A percentile compares a stretch with the other conserved stretches of the same genome.
Conservation (phyloP, 371 early-diverging fungal species). For the Capillidium heterosporum region DNA sequence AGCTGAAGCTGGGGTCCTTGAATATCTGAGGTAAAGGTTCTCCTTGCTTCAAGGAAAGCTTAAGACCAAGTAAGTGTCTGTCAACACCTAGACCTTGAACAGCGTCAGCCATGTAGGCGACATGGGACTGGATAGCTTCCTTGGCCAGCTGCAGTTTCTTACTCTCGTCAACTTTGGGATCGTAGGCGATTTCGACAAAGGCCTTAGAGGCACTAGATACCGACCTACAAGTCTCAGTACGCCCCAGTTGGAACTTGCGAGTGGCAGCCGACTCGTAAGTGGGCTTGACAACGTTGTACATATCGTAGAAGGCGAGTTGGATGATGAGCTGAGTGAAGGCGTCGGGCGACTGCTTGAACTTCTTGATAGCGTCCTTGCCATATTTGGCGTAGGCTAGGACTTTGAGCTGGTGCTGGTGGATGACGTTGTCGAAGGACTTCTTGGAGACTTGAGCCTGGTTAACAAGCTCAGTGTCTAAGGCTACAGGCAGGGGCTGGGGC, state of each 20-base stretch:
- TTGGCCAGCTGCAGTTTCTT: slow-evolving; percentile 51
- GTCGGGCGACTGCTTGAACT: slow-evolving; percentile 72
- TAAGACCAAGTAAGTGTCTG: slow-evolving; percentile 71
- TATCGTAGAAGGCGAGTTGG: slow-evolving; percentile 89
- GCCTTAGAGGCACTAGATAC: slow-evolving; percentile 62
- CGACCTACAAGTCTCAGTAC: slow-evolving; percentile 89
- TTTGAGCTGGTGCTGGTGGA: slow-evolving; percentile 58
- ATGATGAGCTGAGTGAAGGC: slow-evolving; percentile 90
- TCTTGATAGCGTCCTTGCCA: slow-evolving; percentile 85
- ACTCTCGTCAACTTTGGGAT: slow-evolving; percentile 21
- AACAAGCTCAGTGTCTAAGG: slow-evolving; percentile 26
- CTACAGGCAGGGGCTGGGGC: slow-evolving; percentile 51
- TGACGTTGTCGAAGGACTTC: slow-evolving; percentile 41
- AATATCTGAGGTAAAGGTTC: slow-evolving; percentile 72
- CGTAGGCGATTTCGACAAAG: slow-evolving; percentile 75
- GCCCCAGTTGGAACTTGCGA: slow-evolving; percentile 74
- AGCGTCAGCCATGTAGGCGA: slow-evolving; percentile 59
- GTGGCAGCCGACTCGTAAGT: slow-evolving; percentile 90
- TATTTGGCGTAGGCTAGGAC: slow-evolving; percentile 66
- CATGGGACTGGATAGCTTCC: slow-evolving; percentile 57
- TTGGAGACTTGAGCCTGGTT: slow-evolving; percentile 39
- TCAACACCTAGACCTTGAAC: slow-evolving; percentile 78
- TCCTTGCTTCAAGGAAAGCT: slow-evolving; percentile 34
- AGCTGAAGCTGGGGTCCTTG: slow-evolving; percentile 57
- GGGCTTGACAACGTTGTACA: slow-evolving; percentile 51